Percentiles rank a stretch among this genome's conserved stretches.
Conservation (phyloP, 441 rosid species). For the Mallotus repandus region DNA sequence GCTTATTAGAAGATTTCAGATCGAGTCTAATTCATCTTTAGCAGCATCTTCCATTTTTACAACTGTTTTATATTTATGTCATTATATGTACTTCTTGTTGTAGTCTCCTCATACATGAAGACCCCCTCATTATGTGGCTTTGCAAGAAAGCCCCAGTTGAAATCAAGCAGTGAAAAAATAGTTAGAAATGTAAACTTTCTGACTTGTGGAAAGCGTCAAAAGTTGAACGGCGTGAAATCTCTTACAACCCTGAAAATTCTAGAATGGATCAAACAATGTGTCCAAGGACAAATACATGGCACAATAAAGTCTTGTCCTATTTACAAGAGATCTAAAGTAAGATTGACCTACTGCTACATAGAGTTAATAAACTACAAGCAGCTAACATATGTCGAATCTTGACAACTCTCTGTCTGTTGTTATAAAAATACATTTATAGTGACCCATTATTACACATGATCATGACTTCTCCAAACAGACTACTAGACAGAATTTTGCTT, state of each 20-base stretch:
- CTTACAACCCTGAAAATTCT: not conserved
- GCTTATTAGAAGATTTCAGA: not conserved
- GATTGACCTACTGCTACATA: not conserved
- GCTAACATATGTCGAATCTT: not conserved
- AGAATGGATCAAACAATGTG: not conserved
- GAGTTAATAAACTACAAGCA: not conserved
- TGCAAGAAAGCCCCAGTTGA: not conserved
- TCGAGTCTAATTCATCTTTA: not conserved
- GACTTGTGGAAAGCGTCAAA: no score
- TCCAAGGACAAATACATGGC: no score
- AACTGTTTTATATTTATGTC: not conserved
- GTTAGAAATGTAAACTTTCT: no score
- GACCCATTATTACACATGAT: no score
- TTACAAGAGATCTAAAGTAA: not conserved
- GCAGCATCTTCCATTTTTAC: not conserved
- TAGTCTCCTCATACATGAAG: not conserved
- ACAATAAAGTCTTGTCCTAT: not conserved
- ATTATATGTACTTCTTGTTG: not conserved
- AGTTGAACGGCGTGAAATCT: not conserved
- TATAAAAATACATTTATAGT: no score
- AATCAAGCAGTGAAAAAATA: no score
- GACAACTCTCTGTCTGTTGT: no score
- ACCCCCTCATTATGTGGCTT: not conserved
- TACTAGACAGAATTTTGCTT: not conserved
- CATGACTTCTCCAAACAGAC: no score